Conservation (phyloP, 2,329 filamentous ascomycete genomes). For the Microsporum audouinii region DNA sequence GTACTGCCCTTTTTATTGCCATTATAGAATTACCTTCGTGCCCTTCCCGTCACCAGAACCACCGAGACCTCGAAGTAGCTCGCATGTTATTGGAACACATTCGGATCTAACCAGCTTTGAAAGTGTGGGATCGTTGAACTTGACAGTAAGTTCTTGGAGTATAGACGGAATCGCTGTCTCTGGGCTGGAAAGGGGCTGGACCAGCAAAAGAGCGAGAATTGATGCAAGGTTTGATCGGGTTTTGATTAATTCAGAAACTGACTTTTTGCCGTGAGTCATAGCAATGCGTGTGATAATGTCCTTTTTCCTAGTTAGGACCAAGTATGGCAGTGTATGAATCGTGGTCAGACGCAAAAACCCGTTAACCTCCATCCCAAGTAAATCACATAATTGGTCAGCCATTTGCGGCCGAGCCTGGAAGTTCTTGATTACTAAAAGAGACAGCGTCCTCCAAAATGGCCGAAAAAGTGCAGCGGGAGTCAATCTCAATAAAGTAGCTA, state of each 20-base stretch:
- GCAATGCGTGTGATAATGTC: constrained; percentile 75
- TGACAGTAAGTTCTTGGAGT: constrained; percentile 55
- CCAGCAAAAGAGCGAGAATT: constrained; percentile 48
- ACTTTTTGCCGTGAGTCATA: constrained; percentile 47
- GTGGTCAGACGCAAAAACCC: constrained; percentile 59
- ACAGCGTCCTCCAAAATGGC: constrained; percentile 81
- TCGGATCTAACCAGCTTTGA: constrained; percentile 61
- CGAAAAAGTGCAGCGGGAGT: constrained; percentile 60
- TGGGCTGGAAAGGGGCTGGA: constrained; percentile 51
- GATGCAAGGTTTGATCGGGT: constrained; percentile 48
- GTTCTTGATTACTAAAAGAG: constrained; percentile 71
- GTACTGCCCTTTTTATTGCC: neutral
- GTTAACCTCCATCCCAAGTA: constrained; percentile 63
- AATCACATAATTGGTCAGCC: constrained; percentile 64
- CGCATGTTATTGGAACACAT: constrained; percentile 62
- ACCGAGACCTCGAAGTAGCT: constrained; percentile 68
- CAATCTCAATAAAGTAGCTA: constrained; percentile 52
- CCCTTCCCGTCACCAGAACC: constrained; percentile 48
- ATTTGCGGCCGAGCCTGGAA: constrained; percentile 71
- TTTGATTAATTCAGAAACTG: constrained; percentile 51
- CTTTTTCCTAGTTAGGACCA: constrained; percentile 65
- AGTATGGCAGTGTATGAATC: constrained; percentile 68
- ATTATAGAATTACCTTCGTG: constrained; percentile 41
- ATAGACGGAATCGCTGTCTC: constrained; percentile 58
- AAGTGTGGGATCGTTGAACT: constrained; percentile 57